Percentiles rank a stretch among this genome's conserved stretches.
These are phyloP conservation scores for Corynespora cassiicola DNA, from an alignment of 2,329 filamentous ascomycete genomes.

Conservation along the genomic window DNA sequence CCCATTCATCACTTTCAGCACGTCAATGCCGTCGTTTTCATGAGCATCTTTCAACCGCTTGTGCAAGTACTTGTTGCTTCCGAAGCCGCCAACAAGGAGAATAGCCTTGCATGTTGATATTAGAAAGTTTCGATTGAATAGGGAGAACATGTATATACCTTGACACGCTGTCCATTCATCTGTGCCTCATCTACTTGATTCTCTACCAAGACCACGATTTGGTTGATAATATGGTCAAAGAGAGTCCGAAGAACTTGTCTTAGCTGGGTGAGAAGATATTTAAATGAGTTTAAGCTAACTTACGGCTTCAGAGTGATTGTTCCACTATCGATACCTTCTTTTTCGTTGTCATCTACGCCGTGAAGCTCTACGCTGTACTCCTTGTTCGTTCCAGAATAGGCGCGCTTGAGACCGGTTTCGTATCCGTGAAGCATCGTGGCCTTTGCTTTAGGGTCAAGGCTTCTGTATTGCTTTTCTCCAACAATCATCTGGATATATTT, in stretches of 20 bases:
- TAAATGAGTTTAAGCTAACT: background rate
- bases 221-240: background rate
- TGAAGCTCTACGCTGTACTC: conserved; percentile 2
- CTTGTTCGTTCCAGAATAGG: conserved; percentile 2
- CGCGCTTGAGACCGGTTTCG: conserved; percentile 9
- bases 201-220: background rate
- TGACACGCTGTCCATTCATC: background rate
- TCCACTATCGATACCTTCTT: conserved; percentile 3
- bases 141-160: conserved; percentile 4
- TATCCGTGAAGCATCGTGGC: conserved; percentile 9
- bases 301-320: conserved; percentile 5
- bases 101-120: conserved; percentile 5
- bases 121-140: background rate
- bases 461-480: conserved; percentile 7
- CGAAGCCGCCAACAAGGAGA: conserved; percentile 17
- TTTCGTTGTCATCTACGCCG: conserved; percentile 1
- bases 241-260: conserved; percentile 1
- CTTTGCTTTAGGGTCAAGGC: conserved; percentile 10
- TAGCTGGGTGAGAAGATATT: background rate
- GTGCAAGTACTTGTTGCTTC: conserved; percentile 16
- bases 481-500: conserved; percentile 12
- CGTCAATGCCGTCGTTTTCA: conserved; percentile 11
- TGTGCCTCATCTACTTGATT: conserved; percentile 1
- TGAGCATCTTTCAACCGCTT: conserved; percentile 9
- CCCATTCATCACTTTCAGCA: conserved; percentile 9